phyloP scores from a whole-genome alignment of 177 flowering plant species.

The Vitis hybrid region DNA sequence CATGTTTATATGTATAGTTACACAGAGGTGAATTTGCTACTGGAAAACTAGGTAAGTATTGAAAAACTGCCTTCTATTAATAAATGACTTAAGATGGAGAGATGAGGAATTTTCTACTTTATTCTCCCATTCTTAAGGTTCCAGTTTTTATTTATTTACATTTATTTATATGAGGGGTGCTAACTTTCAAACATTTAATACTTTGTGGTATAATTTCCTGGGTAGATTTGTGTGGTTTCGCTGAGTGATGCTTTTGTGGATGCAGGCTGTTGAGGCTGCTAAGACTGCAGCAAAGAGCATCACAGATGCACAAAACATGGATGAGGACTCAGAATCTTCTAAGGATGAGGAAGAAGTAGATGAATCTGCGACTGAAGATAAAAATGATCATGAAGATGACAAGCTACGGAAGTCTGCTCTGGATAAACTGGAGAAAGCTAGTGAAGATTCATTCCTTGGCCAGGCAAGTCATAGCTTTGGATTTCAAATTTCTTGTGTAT shows the following conservation, averaged over 20 bases:
- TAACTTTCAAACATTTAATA: not conserved
- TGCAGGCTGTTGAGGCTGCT: slow-evolving; percentile 81
- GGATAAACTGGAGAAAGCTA: slow-evolving; percentile 83
- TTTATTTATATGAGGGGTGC: no score
- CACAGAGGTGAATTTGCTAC: no score
- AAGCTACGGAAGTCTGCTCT: slow-evolving; percentile 61
- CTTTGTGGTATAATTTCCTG: not conserved
- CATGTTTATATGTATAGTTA: no score
- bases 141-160: no score
- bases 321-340: slow-evolving; percentile 54
- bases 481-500: not conserved
- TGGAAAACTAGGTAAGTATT: no score
- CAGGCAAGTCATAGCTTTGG: slow-evolving; percentile 59
- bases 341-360: slow-evolving; percentile 50
- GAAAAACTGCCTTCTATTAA: no score
- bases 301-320: slow-evolving; percentile 46
- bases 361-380: slow-evolving; percentile 32
- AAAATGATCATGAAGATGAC: slow-evolving; percentile 56
- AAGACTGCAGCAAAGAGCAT: slow-evolving; percentile 82
- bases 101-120: no score
- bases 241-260: slow-evolving; percentile 13
- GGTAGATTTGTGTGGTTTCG: not conserved
- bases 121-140: no score
- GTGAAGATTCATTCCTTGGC: slow-evolving; percentile 82
- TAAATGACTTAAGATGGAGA: no score